These are phyloP conservation scores for Yarrowia sp. DNA, from an alignment of 805 yeast species.

Conservation along the genomic window DNA sequence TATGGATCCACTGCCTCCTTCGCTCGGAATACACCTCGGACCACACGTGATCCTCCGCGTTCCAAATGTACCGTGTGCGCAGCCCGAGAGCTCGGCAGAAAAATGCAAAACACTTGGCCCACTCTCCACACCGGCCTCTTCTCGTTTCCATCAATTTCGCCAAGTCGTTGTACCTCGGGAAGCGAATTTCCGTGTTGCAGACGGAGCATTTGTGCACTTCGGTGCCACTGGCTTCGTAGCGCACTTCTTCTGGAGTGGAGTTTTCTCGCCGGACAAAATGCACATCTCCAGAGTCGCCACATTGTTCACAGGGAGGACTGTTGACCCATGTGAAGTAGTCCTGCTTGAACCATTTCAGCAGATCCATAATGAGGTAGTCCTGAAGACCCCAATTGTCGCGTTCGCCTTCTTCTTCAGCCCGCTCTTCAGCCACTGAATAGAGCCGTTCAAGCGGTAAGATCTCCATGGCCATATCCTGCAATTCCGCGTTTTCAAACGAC, in stretches of 20 bases:
- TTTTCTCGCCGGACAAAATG: conserved; percentile 41
- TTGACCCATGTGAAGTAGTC: conserved; percentile 85
- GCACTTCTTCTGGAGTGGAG: conserved; percentile 48
- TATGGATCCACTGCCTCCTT: conserved; percentile 75
- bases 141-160: conserved; percentile 57
- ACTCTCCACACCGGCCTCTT: conserved; percentile 89
- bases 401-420: conserved; percentile 40
- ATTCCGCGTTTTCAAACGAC: conserved; percentile 45
- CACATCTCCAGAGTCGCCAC: conserved; percentile 49
- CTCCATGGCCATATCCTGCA: conserved; percentile 60
- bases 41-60: conserved; percentile 95
- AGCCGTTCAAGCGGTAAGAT: conserved; percentile 59
- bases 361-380: conserved; percentile 57
- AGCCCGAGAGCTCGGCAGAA: conserved; percentile 65
- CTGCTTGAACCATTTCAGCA: conserved; percentile 67
- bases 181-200: conserved; percentile 53
- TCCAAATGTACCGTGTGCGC: conserved; percentile 75
- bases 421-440: conserved; percentile 57
- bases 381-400: conserved; percentile 44
- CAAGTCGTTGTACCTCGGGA: conserved; percentile 77
- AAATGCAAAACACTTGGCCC: conserved; percentile 75
- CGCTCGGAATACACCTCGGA: conserved; percentile 73
- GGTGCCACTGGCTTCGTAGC: conserved; percentile 52
- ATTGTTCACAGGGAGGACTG: conserved; percentile 57
- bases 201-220: conserved; percentile 63